Evolutionary conservation across 768 basidiomycete genomes (phyloP), one percentile per base, ranked within the genome.

Genomic region (Suillus ampliporus): DNA sequence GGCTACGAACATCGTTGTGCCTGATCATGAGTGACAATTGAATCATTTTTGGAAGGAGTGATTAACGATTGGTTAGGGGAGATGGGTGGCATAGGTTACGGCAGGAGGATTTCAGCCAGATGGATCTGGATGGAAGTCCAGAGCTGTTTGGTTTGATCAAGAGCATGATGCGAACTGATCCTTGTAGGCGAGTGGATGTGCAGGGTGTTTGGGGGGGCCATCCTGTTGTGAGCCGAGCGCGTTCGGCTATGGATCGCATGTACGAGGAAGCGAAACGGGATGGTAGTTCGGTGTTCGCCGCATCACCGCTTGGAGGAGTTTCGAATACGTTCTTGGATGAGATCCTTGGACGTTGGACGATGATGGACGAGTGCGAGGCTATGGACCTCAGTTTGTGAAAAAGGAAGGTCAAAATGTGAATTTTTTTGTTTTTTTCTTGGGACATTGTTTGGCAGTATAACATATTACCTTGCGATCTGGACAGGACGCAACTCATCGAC

Each of bases 1-100:
- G 60, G 92, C 96, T 58, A 86, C 94, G 65, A 99, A 99, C 73
- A 95, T 99, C 70, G 87, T 97, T 57, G 94, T 99, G 51, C 97
- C 97, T 77, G 95, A 95, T 79, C 95, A 92, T 94, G 72, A 83
- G 95, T 87, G 53, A 51, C 57, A 40, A 17, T 40, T 57, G 48
- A 58, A 47, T 64, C 64, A 52, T 64, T 64, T 64, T 52, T 67
- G 23, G 50, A 44, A 57, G 48, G 66, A 58, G 57, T 64, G 67
- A 44, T 40, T 31, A 5, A 38, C 19, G 43, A 61, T n/a, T 56
- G n/a, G 15, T 13, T 46, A 95, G 95, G 83, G 97, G 97, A 28
- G 89, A 92, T 57, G 86, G 91, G 1, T 99, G 97, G 97, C 96
- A 97, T 70, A 88, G 91, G 66, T 83, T 99, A 40, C 89, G 97